These are phyloP conservation scores for Trichosporon sp. DNA, from an alignment of 1,284 basidiomycete genomes.

Conservation along the genomic window DNA sequence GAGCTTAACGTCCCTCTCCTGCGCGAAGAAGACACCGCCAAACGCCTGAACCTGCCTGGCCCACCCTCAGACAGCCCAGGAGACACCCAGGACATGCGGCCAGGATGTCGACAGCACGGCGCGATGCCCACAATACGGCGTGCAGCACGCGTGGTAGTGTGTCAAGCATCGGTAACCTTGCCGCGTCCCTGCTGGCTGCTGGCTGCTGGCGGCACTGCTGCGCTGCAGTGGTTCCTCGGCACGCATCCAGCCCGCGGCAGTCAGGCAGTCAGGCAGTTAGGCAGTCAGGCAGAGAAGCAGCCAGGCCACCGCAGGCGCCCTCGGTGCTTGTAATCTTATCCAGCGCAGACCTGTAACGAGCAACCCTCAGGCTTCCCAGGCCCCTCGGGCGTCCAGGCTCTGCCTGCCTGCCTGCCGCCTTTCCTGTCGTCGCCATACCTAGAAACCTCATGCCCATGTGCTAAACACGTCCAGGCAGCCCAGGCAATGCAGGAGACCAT, in stretches of 20 bases:
- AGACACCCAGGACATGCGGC: background rate
- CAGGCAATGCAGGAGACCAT: background rate
- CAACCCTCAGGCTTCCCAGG: background rate
- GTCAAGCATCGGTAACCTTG: background rate
- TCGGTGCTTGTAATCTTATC: background rate
- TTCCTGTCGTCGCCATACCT: background rate
- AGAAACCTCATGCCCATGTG: background rate
- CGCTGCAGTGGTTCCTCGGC: background rate
- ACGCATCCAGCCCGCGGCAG: background rate
- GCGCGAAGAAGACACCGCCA: background rate
- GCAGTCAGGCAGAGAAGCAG: too few relatives aligned
- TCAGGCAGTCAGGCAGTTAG: background rate
- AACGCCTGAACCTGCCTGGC: background rate
- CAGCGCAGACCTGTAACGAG: background rate
- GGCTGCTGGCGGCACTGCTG: background rate
- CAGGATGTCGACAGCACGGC: background rate
- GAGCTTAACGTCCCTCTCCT: conserved; percentile 1
- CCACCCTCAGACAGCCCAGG: background rate
- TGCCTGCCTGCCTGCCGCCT: background rate
- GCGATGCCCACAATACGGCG: background rate
- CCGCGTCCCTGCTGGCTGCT: background rate
- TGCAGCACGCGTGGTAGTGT: background rate
- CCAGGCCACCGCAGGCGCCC: too few relatives aligned
- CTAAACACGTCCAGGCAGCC: background rate
- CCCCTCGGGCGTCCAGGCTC: background rate